Conservation (phyloP, 805 yeast genomes). For the Schwanniomyces yamadae region DNA sequence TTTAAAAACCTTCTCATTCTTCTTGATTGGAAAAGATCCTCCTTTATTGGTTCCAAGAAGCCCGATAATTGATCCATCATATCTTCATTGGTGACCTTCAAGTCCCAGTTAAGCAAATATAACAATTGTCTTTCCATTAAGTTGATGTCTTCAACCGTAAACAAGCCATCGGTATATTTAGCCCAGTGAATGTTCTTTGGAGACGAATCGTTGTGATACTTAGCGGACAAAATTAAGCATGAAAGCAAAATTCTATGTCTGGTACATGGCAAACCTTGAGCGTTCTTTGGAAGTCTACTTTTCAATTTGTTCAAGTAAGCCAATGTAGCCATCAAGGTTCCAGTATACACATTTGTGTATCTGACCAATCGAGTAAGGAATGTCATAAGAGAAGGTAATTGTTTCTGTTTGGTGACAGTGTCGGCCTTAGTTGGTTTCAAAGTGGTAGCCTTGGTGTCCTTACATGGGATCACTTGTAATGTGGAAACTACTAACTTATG, state of each 20-base stretch:
- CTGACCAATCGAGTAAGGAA: constrained; percentile 71
- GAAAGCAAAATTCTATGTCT: constrained; percentile 76
- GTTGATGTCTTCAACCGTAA: constrained; percentile 65
- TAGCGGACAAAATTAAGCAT: constrained; percentile 69
- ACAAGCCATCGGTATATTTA: constrained; percentile 71
- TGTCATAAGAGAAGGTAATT: constrained; percentile 68
- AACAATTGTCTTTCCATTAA: constrained; percentile 78
- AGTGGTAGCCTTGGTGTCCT: constrained; percentile 33
- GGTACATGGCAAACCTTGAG: constrained; percentile 77
- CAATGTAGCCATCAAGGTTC: constrained; percentile 70
- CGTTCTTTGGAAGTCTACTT: constrained; percentile 62
- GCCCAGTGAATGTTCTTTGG: constrained; percentile 83
- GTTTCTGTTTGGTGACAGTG: constrained; percentile 29
- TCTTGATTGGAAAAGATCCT: constrained; percentile 31
- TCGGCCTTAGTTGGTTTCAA: constrained; percentile 22
- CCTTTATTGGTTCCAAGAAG: constrained; percentile 54
- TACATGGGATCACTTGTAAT: constrained; percentile 65
- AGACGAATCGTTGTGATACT: constrained; percentile 73
- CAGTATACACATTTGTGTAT: constrained; percentile 77
- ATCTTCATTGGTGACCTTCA: constrained; percentile 47
- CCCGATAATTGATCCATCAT: constrained; percentile 39
- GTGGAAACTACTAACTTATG: constrained; percentile 66
- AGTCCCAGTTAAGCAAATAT: constrained; percentile 68
- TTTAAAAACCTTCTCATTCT: constrained; percentile 33
- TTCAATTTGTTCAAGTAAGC: constrained; percentile 65